A percentile compares a stretch with the other conserved stretches of the same genome.
These are phyloP conservation scores for Gnaphalium uliginosum DNA, from an alignment of 129 eudicot genomes.

Conservation along the genomic window DNA sequence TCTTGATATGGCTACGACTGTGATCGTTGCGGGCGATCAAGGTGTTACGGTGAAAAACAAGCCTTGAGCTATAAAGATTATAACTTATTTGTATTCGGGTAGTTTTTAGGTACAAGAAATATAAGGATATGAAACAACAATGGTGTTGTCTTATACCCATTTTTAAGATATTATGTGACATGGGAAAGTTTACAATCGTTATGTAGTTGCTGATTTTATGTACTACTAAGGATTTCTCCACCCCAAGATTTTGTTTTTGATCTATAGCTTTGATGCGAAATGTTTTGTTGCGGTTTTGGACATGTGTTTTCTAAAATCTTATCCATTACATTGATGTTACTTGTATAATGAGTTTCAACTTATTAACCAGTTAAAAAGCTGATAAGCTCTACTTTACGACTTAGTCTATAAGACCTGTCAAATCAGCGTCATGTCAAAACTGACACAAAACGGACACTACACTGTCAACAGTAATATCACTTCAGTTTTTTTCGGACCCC, in stretches of 20 bases:
- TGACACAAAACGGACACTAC: too few relatives aligned
- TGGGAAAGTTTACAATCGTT: conserved; percentile 4
- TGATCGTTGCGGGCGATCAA: conserved; percentile 71
- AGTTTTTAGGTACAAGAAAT: background rate
- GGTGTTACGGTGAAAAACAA: conserved; percentile 74
- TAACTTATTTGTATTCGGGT: background rate
- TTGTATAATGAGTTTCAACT: too few relatives aligned
- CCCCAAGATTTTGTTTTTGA: conserved; percentile 5
- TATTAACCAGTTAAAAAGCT: too few relatives aligned
- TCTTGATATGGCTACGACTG: conserved; percentile 74
- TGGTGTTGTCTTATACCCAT: background rate
- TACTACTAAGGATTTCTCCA: background rate
- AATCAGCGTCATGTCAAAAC: too few relatives aligned
- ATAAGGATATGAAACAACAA: conserved; percentile 1
- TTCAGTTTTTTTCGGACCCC: too few relatives aligned
- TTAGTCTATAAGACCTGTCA: too few relatives aligned
- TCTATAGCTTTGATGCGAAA: background rate
- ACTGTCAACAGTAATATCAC: too few relatives aligned
- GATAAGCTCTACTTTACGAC: too few relatives aligned
- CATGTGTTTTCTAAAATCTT: background rate
- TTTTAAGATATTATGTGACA: conserved; percentile 3
- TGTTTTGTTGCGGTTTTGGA: conserved; percentile 1
- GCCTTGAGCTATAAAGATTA: background rate
- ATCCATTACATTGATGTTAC: too few relatives aligned
- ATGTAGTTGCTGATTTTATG: conserved; percentile 5